phyloP scores from a whole-genome alignment of 306 rosid genomes.

The Sicyos baderoa region DNA sequence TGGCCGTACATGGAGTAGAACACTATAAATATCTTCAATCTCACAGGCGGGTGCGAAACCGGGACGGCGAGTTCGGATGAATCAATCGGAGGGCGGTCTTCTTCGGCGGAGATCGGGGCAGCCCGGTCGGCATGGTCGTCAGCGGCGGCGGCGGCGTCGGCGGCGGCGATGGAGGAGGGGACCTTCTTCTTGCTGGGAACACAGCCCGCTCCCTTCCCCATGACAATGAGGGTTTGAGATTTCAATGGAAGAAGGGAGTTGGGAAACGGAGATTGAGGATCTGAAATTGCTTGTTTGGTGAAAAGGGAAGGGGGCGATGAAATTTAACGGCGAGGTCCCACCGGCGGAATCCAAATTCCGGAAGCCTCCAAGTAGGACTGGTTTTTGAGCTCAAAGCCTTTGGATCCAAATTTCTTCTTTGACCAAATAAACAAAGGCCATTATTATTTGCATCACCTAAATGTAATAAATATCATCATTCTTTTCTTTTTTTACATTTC shows the following conservation, averaged over 20 bases:
- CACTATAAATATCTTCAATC: conserved; percentile 60
- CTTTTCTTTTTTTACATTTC: too few species aligned
- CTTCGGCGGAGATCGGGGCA: conserved; percentile 34
- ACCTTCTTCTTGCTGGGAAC: conserved; percentile 78
- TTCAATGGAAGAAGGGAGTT: neutral
- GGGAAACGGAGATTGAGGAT: neutral
- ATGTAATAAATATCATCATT: neutral
- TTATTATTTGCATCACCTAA: conserved; percentile 1
- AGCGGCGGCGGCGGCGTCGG: conserved; percentile 22
- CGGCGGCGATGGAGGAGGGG: conserved; percentile 26
- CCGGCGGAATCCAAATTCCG: conserved; percentile 13
- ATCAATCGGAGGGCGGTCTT: neutral
- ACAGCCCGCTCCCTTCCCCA: conserved; percentile 97
- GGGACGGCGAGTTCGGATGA: conserved; percentile 13
- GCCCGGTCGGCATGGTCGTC: conserved; percentile 4
- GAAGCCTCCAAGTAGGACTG: conserved; percentile 17
- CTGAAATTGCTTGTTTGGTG: neutral
- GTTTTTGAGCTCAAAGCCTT: neutral
- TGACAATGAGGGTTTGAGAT: conserved; percentile 7
- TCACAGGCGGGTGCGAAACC: conserved; percentile 18
- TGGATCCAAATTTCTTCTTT: conserved; percentile 9
- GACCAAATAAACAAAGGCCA: neutral
- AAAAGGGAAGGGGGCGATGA: neutral
- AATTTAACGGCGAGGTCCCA: conserved; percentile 12
- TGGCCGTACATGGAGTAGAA: conserved; percentile 95